Conservation (phyloP, 2,329 filamentous ascomycete genomes). For the Fusarium floridanum region DNA sequence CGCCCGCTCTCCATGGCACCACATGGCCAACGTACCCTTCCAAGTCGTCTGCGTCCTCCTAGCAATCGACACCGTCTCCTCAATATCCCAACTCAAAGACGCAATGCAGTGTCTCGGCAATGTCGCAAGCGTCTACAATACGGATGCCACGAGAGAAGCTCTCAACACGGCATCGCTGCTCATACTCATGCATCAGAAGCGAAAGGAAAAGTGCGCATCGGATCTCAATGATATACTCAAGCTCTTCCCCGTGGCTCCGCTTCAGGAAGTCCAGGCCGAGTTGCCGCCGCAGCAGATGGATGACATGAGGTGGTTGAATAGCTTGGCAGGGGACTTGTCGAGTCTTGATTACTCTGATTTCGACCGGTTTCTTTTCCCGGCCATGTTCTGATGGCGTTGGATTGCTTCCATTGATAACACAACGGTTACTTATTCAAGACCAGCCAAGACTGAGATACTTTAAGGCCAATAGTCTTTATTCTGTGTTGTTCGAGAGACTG, state of each 20-base stretch:
- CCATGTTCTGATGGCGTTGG: slow-evolving; percentile 9
- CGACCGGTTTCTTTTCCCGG: slow-evolving; percentile 53
- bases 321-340: slow-evolving; percentile 58
- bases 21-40: slow-evolving; percentile 71
- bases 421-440: background rate
- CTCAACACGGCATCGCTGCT: slow-evolving; percentile 67
- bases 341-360: slow-evolving; percentile 59
- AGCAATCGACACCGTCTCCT: slow-evolving; percentile 65
- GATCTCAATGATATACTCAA: slow-evolving; percentile 55
- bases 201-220: slow-evolving; percentile 60
- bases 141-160: slow-evolving; percentile 64
- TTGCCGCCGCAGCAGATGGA: slow-evolving; percentile 21
- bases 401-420: background rate
- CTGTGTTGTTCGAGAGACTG: background rate
- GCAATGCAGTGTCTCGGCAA: slow-evolving; percentile 63
- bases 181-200: slow-evolving; percentile 63
- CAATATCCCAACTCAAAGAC: slow-evolving; percentile 61
- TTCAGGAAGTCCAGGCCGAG: slow-evolving; percentile 19
- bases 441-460: background rate
- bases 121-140: slow-evolving; percentile 59
- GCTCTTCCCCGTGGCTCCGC: slow-evolving; percentile 45
- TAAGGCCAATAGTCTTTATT: background rate
- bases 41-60: slow-evolving; percentile 69
- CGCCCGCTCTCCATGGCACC: slow-evolving; percentile 66
- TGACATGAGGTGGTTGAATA: slow-evolving; percentile 54